Evolutionary conservation across 805 yeast species (phyloP).

Genomic region (Metschnikowia gelsemii): DNA sequence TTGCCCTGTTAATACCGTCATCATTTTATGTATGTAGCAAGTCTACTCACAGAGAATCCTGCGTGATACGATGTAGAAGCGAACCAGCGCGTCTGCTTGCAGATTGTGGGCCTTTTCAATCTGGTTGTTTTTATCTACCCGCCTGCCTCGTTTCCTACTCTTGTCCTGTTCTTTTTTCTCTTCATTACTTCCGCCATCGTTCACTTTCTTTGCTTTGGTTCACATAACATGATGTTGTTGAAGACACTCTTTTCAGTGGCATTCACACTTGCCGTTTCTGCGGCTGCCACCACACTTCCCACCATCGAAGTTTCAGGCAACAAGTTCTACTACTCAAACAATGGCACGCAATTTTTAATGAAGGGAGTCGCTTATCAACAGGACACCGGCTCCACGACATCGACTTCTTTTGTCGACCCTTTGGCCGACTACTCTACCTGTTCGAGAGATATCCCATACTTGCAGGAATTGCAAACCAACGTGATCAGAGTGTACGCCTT

Average conservation of each 20-base stretch:
- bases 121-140: not conserved
- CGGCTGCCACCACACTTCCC: constrained; percentile 25
- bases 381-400: constrained; percentile 53
- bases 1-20: too few species aligned
- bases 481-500: constrained; percentile 76
- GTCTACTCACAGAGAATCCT: not conserved
- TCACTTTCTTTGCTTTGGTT: not conserved
- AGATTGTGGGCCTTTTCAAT: not conserved
- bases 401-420: constrained; percentile 61
- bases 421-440: constrained; percentile 62
- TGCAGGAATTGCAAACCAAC: constrained; percentile 61
- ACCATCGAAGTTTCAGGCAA: constrained; percentile 66
- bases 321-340: constrained; percentile 72
- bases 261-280: constrained; percentile 14
- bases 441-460: constrained; percentile 71
- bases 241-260: constrained; percentile 31
- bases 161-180: constrained; percentile 1
- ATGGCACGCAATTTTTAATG: constrained; percentile 75
- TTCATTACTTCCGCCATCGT: not conserved
- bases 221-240: constrained; percentile 30
- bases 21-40: too few species aligned
- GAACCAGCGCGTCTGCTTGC: not conserved
- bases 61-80: constrained; percentile 1
- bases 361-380: constrained; percentile 80
- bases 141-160: not conserved